Base-by-base conservation (phyloP, 495 filamentous ascomycete genomes). In the Aspergillus cavernicola region DNA sequence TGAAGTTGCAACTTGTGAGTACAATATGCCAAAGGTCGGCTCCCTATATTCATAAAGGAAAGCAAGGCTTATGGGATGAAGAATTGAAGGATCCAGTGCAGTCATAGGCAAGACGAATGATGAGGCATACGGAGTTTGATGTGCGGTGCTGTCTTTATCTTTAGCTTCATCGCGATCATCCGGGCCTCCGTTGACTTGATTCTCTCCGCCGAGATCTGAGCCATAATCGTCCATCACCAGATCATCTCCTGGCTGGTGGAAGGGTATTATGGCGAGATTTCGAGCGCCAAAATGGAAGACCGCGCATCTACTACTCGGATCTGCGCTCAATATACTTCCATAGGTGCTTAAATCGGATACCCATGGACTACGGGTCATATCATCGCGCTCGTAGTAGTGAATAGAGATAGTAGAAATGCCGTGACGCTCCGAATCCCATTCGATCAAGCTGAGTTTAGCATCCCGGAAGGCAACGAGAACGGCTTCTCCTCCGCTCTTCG, bases 41-140 rank as follows among this genome's bases (percentile, higher is more conserved):
- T 96, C 93, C 53, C 93, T 85, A 67, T 97, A 99, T 72, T 97
- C 92, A 74, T 97, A 82, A 53, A 99, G 78, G 68, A 99, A 99
- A 33, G 88, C 84, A 60, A 99, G 79, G 60, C 93, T 90, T 66
- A 96, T 85, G 36, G 92, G 89, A 69, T 96, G 86, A 42, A 87
- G 80, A 53, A 97, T 78, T 51, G 80, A 84, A 58, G 91, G 88
- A 61, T 99, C 92, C 66, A 99, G 78, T 59, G 87, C 81, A 47
- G 90, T 86, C 65, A 96, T 73, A 44, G 90, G 85, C 52, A 96
- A 76, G 53, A 95, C 90, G 73, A 96, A 97, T 50, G 91, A 96
- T n/a, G 90, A 78, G 56, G 82, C 77, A 77, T 93, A 95, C 28
- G 90, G 90, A 46, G 86, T 90, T 57, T 86, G 77, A 65, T 83